Percentiles rank a stretch among this genome's conserved stretches.
These are phyloP conservation scores for Euclidium syriacum DNA, from an alignment of 345 rosid genomes.

Conservation along the genomic window DNA sequence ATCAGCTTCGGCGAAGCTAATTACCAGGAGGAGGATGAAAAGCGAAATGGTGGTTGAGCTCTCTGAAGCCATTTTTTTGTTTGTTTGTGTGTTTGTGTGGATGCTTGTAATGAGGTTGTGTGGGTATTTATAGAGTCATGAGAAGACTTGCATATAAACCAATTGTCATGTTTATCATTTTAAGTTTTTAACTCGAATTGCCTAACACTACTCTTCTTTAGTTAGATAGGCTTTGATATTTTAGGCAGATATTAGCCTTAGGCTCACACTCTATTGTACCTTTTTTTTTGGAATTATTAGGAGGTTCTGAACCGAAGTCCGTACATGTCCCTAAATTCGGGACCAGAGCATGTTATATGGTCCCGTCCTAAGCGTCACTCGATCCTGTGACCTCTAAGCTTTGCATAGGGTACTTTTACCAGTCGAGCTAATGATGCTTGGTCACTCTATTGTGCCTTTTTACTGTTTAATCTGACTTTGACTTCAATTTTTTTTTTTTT, in stretches of 20 bases:
- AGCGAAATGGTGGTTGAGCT: conserved; percentile 3
- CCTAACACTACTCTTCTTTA: neutral
- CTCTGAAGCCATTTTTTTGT: conserved; percentile 18
- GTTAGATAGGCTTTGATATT: neutral
- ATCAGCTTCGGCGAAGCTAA: conserved; percentile 1
- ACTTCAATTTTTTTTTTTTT: too few species aligned
- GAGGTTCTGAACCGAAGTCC: too few species aligned
- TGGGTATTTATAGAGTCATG: conserved; percentile 12
- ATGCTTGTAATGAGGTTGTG: neutral
- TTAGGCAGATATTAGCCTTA: neutral
- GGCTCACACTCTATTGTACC: neutral
- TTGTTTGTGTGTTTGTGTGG: conserved; percentile 3
- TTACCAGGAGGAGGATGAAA: conserved; percentile 2
- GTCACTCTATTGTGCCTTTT: too few species aligned
- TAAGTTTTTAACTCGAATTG: neutral
- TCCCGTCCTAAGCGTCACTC: too few species aligned
- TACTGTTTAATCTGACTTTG: too few species aligned
- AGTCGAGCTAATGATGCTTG: too few species aligned
- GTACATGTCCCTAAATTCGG: too few species aligned
- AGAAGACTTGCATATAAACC: neutral
- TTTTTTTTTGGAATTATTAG: too few species aligned
- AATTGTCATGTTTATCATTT: neutral
- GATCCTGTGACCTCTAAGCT: too few species aligned
- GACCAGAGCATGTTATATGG: too few species aligned
- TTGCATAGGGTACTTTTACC: too few species aligned